Evolutionary conservation across 371 early-diverging fungal species (phyloP).

Genomic region (Phascolomyces articulosus): DNA sequence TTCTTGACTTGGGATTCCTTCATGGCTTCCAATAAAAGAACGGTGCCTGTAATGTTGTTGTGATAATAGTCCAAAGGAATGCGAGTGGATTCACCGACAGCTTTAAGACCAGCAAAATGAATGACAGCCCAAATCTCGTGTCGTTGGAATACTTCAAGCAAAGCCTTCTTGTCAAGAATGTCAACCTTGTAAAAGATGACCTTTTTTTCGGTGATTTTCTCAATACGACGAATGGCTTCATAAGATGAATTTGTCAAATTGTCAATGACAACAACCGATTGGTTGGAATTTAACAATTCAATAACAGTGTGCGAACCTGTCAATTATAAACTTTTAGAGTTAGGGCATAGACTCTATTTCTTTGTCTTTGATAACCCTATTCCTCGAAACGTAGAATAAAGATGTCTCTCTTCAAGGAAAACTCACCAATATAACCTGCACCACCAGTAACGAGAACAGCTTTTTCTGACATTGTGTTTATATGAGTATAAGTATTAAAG

Average conservation of each 20-base stretch:
- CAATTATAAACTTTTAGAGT: background rate
- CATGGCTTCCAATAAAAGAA: slow-evolving; percentile 70
- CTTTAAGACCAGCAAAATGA: slow-evolving; percentile 85
- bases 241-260: slow-evolving; percentile 80
- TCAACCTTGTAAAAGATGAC: slow-evolving; percentile 76
- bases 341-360: background rate
- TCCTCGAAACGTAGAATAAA: too few relatives aligned
- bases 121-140: slow-evolving; percentile 71
- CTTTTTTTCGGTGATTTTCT: slow-evolving; percentile 59
- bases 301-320: slow-evolving; percentile 92
- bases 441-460: slow-evolving; percentile 56
- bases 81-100: slow-evolving; percentile 75
- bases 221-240: slow-evolving; percentile 72
- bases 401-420: background rate
- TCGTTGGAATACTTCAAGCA: slow-evolving; percentile 66
- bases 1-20: slow-evolving; percentile 60
- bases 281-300: slow-evolving; percentile 73
- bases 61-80: slow-evolving; percentile 75
- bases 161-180: slow-evolving; percentile 63
- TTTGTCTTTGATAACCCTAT: too few relatives aligned
- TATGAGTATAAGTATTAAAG: background rate
- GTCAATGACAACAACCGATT: slow-evolving; percentile 81
- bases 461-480: slow-evolving; percentile 12
- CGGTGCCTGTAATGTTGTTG: slow-evolving; percentile 77
- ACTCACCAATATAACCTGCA: slow-evolving; percentile 59